Evolutionary conservation across 2,329 filamentous ascomycete genomes (phyloP).

Genomic region (Dissoconium aciculare): DNA sequence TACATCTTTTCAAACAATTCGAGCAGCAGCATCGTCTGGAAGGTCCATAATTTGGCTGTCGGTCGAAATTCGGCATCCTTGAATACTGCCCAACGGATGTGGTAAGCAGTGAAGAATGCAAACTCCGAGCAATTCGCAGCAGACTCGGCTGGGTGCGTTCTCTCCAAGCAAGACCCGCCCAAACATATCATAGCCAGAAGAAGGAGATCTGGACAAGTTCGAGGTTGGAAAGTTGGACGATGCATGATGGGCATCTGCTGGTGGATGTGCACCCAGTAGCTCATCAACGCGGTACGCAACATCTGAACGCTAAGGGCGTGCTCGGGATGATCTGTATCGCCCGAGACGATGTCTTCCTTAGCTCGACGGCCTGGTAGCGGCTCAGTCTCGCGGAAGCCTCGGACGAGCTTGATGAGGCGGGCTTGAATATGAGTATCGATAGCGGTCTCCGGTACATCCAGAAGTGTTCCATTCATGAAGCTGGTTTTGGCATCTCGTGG

Average conservation of each 20-base stretch:
- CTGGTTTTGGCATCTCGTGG: not conserved
- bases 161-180: slow-evolving; percentile 78
- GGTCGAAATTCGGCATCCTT: slow-evolving; percentile 80
- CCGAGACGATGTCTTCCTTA: slow-evolving; percentile 64
- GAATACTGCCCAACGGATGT: slow-evolving; percentile 91
- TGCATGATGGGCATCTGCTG: slow-evolving; percentile 89
- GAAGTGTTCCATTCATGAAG: slow-evolving; percentile 41
- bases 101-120: slow-evolving; percentile 81
- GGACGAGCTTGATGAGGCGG: slow-evolving; percentile 66
- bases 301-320: slow-evolving; percentile 69
- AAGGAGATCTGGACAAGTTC: slow-evolving; percentile 70
- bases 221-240: slow-evolving; percentile 80
- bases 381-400: slow-evolving; percentile 62
- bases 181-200: slow-evolving; percentile 84
- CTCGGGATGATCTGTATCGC: slow-evolving; percentile 49
- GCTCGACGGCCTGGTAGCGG: slow-evolving; percentile 58
- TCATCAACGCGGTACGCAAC: slow-evolving; percentile 89
- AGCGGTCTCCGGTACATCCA: slow-evolving; percentile 60
- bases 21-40: slow-evolving; percentile 75
- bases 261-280: slow-evolving; percentile 91
- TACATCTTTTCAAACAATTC: slow-evolving; percentile 98
- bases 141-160: slow-evolving; percentile 57
- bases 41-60: slow-evolving; percentile 89
- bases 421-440: slow-evolving; percentile 75
- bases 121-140: slow-evolving; percentile 67